Percentiles rank a stretch among this genome's conserved stretches.
Evolutionary conservation across 129 eudicot species (phyloP).

Genomic region (Flaveria ramosissima): DNA sequence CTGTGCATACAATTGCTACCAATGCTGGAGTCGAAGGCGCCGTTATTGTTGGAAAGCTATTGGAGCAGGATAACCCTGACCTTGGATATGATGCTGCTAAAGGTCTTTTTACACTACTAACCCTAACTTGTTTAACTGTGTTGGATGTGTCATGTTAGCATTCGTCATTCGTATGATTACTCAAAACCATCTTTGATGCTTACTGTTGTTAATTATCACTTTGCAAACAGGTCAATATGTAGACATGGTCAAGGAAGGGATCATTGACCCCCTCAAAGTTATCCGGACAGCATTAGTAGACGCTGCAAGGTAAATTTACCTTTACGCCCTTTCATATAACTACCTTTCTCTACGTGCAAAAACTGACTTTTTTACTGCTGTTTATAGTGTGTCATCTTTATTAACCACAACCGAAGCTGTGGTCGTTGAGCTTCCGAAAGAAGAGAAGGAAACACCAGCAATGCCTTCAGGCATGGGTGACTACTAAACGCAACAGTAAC

Average conservation of each 20-base stretch:
- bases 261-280: slow-evolving; percentile 73
- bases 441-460: slow-evolving; percentile 46
- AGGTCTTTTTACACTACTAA: slow-evolving; percentile 33
- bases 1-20: slow-evolving; percentile 65
- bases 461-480: slow-evolving; percentile 65
- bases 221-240: slow-evolving; percentile 58
- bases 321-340: not conserved
- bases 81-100: slow-evolving; percentile 86
- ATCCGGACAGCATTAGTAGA: slow-evolving; percentile 71
- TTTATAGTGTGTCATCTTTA: slow-evolving; percentile 58
- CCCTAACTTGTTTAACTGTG: not conserved
- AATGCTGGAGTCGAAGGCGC: slow-evolving; percentile 87
- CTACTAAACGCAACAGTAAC: slow-evolving; percentile 31
- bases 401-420: slow-evolving; percentile 79
- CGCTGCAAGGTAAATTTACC: slow-evolving; percentile 62
- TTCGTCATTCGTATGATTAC: not conserved
- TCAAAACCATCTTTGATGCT: not conserved
- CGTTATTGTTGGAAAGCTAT: slow-evolving; percentile 68
- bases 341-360: not conserved
- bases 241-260: slow-evolving; percentile 77
- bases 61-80: slow-evolving; percentile 70
- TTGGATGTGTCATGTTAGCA: no score
- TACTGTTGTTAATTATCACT: slow-evolving; percentile 4
- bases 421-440: slow-evolving; percentile 63
- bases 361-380: not conserved